Percentiles rank a stretch among this genome's conserved stretches.
Evolutionary conservation across 306 rosid species (phyloP).

Genomic region (Rubus idaeus): DNA sequence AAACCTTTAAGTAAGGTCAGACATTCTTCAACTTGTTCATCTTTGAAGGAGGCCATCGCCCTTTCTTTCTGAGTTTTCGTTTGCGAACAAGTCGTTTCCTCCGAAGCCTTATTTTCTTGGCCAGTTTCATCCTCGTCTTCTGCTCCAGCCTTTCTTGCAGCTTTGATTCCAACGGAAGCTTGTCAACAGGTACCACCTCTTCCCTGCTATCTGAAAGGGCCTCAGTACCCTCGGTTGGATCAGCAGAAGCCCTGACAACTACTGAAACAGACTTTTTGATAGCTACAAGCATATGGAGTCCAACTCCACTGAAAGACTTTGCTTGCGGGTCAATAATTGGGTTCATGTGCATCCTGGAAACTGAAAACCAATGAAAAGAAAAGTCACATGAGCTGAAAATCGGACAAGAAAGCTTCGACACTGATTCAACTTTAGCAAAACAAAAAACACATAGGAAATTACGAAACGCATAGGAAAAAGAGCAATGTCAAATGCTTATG

Average conservation of each 20-base stretch:
- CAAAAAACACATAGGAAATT: not conserved
- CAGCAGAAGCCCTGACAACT: constrained; percentile 42
- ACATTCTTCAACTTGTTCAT: constrained; percentile 88
- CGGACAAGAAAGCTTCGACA: not conserved
- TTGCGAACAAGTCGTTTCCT: constrained; percentile 79
- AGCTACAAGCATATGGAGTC: constrained; percentile 28
- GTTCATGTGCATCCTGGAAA: constrained; percentile 42
- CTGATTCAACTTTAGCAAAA: not conserved
- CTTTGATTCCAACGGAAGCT: constrained; percentile 86
- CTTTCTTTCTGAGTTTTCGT: constrained; percentile 83
- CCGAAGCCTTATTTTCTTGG: constrained; percentile 77
- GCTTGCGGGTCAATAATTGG: constrained; percentile 21
- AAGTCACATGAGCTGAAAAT: not conserved
- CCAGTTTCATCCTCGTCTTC: constrained; percentile 72
- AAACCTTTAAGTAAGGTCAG: constrained; percentile 35
- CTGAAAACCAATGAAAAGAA: constrained; percentile 30
- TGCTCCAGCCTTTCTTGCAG: constrained; percentile 71
- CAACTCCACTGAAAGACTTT: constrained; percentile 40
- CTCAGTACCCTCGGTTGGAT: constrained; percentile 24
- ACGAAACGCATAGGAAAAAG: not conserved
- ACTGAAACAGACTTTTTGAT: constrained; percentile 7
- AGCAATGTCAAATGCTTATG: not conserved
- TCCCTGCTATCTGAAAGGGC: constrained; percentile 38
- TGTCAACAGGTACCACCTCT: constrained; percentile 51
- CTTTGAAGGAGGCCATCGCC: constrained; percentile 96